A percentile compares a stretch with the other conserved stretches of the same genome.
These are phyloP conservation scores for Scedosporium aurantiacum DNA, from an alignment of 2,329 filamentous ascomycete species.

Conservation along the genomic window DNA sequence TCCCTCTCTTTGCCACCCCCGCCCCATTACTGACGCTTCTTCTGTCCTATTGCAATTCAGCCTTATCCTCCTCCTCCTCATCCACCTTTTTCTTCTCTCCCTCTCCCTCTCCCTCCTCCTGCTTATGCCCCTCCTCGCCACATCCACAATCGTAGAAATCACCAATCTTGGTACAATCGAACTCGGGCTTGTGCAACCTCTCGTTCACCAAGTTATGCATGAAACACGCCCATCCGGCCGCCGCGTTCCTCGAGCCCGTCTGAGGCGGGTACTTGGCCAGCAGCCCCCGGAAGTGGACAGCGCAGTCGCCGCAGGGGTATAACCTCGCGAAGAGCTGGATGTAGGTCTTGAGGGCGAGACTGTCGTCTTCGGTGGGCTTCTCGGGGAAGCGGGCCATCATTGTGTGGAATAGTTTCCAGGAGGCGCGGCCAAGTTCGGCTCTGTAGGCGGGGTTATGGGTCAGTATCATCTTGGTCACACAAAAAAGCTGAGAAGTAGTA, in stretches of 20 bases:
- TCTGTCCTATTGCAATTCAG: background rate
- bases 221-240: constrained; percentile 57
- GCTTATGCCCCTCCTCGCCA: constrained; percentile 48
- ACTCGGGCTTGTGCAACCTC: constrained; percentile 47
- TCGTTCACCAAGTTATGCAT: constrained; percentile 59
- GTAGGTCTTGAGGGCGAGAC: constrained; percentile 51
- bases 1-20: too few relatives aligned
- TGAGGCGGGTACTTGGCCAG: constrained; percentile 54
- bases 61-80: background rate
- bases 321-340: constrained; percentile 57
- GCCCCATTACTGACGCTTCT: background rate
- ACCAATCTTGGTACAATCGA: constrained; percentile 57
- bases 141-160: constrained; percentile 65
- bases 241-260: constrained; percentile 49
- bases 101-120: constrained; percentile 18
- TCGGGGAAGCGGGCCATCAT: constrained; percentile 62
- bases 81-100: constrained; percentile 16
- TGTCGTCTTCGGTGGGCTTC: constrained; percentile 50
- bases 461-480: constrained; percentile 5
- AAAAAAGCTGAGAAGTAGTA: background rate
- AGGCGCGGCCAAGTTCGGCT: constrained; percentile 54
- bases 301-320: constrained; percentile 62
- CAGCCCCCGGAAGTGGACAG: constrained; percentile 53
- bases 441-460: constrained; percentile 19
- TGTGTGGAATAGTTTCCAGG: constrained; percentile 61